A percentile compares a stretch with the other conserved stretches of the same genome.
phyloP scores from a whole-genome alignment of 1,284 basidiomycete genomes.

The Pisolithus thermaeus region DNA sequence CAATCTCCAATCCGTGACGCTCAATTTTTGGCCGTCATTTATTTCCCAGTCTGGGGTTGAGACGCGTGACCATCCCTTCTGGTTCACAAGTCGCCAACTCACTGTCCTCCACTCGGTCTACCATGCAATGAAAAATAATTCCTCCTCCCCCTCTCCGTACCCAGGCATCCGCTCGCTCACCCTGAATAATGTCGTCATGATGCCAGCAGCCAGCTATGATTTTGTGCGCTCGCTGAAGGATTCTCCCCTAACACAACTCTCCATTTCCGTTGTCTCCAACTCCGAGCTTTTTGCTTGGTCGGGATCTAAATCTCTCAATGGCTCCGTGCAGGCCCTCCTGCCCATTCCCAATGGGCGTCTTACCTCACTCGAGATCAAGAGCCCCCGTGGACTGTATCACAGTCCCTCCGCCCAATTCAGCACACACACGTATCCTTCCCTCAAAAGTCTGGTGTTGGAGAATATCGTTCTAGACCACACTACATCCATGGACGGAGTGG shows the following conservation, averaged over 20 bases:
- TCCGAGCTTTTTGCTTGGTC: conserved; percentile 26
- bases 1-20: conserved; percentile 15
- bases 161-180: conserved; percentile 18
- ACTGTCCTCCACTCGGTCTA: conserved; percentile 22
- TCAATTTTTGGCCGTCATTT: conserved; percentile 30
- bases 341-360: conserved; percentile 18
- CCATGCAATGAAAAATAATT: conserved; percentile 12
- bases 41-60: conserved; percentile 19
- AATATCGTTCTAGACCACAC: conserved; percentile 26
- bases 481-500: conserved; percentile 17
- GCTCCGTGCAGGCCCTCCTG: conserved; percentile 21
- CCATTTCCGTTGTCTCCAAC: conserved; percentile 26
- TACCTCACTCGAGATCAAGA: conserved; percentile 12
- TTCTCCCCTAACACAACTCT: conserved; percentile 26
- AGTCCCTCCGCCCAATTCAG: conserved; percentile 18
- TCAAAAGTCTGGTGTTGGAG: conserved; percentile 25
- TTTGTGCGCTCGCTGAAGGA: conserved; percentile 22
- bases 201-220: conserved; percentile 22
- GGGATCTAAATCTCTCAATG: conserved; percentile 25
- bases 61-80: conserved; percentile 24
- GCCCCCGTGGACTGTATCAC: conserved; percentile 26
- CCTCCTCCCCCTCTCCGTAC: conserved; percentile 4
- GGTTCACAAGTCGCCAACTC: conserved; percentile 27
- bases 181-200: conserved; percentile 24
- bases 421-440: conserved; percentile 19